phyloP scores from a whole-genome alignment of 768 basidiomycete species.

The Candolleomyces aberdarensis region DNA sequence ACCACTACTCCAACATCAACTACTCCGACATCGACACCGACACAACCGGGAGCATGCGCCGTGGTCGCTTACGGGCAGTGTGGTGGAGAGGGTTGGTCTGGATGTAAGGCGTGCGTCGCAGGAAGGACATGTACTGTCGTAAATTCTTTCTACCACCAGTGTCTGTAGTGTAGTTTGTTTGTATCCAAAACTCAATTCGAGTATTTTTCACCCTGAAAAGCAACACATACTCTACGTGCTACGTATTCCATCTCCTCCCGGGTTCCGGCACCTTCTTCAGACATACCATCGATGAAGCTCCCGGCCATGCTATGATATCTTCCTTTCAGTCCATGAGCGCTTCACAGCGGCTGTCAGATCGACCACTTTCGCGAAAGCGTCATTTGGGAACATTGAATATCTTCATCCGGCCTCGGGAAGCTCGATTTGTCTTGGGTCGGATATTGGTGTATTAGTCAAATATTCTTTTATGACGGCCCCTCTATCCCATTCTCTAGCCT shows the following conservation, averaged over 20 bases:
- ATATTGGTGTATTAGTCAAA: too few relatives aligned
- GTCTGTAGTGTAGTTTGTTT: neutral
- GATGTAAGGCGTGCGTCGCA: slow-evolving; percentile 4
- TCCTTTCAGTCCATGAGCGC: too few relatives aligned
- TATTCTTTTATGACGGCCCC: too few relatives aligned
- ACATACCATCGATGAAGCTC: neutral
- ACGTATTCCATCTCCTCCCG: neutral
- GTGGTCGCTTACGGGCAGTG: slow-evolving; percentile 8
- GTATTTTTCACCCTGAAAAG: too few relatives aligned
- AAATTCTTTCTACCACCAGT: slow-evolving; percentile 6
- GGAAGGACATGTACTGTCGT: slow-evolving; percentile 4
- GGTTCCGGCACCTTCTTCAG: neutral
- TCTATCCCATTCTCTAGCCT: too few relatives aligned
- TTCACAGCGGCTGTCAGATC: too few relatives aligned
- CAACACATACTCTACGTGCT: neutral
- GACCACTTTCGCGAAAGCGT: too few relatives aligned
- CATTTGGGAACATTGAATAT: too few relatives aligned
- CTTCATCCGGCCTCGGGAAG: too few relatives aligned
- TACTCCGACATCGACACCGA: neutral
- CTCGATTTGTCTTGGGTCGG: too few relatives aligned
- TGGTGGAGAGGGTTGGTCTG: slow-evolving; percentile 5
- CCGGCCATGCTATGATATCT: too few relatives aligned
- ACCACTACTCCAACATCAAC: neutral
- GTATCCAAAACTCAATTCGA: too few relatives aligned
- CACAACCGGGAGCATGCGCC: neutral